Conservation (phyloP, 2,329 filamentous ascomycete species). For the Meredithiella fracta region DNA sequence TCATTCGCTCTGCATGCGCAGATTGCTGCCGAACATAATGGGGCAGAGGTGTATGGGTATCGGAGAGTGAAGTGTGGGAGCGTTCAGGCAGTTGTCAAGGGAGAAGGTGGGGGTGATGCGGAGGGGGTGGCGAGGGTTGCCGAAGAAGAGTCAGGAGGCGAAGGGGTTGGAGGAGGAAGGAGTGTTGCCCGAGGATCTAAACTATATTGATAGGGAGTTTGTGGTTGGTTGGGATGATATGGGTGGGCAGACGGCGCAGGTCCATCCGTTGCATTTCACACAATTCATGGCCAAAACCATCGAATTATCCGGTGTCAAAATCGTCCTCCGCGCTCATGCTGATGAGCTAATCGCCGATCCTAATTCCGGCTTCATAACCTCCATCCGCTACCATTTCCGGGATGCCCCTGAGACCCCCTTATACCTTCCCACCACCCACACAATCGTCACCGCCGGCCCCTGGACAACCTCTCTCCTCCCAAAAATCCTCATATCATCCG, state of each 20-base stretch:
- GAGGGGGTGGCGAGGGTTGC: conserved; percentile 22
- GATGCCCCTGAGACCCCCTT: conserved; percentile 20
- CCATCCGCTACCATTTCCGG: conserved; percentile 44
- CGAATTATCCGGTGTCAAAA: conserved; percentile 46
- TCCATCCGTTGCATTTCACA: conserved; percentile 85
- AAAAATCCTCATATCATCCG: conserved; percentile 37
- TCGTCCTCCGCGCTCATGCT: conserved; percentile 50
- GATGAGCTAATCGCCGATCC: conserved; percentile 28
- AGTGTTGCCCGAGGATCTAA: conserved; percentile 57
- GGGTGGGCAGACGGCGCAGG: conserved; percentile 75
- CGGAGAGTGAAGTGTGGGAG: conserved; percentile 58
- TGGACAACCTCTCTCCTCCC: conserved; percentile 48
- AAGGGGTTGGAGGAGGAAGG: conserved; percentile 34
- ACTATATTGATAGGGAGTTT: conserved; percentile 62
- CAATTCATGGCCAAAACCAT: conserved; percentile 67
- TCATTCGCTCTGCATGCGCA: conserved; percentile 73
- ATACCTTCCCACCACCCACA: conserved; percentile 33
- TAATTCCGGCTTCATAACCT: conserved; percentile 28
- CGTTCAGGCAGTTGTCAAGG: conserved; percentile 24
- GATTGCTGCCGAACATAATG: conserved; percentile 68
- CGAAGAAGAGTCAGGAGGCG: conserved; percentile 39
- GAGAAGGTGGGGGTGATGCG: neutral
- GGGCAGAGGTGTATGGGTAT: conserved; percentile 72
- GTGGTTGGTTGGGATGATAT: conserved; percentile 64
- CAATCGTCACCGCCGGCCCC: conserved; percentile 41